Evolutionary conservation across 1,139 yeast genomes (phyloP), one percentile per base, ranked within the genome.

Genomic region (Kluyveromyces sp.): DNA sequence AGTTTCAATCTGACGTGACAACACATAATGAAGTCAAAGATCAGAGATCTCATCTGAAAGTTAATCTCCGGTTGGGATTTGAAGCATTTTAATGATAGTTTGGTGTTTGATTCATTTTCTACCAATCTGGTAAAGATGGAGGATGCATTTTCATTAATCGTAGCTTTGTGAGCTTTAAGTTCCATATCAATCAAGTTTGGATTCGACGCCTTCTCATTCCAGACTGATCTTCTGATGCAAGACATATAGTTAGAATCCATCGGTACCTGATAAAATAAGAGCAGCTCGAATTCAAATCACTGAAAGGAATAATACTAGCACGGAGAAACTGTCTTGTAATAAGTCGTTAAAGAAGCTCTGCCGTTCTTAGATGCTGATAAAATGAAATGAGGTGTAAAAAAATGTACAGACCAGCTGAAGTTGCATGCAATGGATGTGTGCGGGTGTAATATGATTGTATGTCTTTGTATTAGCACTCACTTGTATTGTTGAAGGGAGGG

Each of bases 1-100:
- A 92, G 71, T 49, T 76, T 80, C 55, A 89, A 75, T 42, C 88
- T 78, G 9, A 80, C 69, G 60, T 92, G 97, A 51, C 92, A 78
- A 62, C 89, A 95, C 57, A 88, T 73, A 39, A 92, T 67, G 60
- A 88, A 92, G 61, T 89, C 51, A 49, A 42, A 36, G 50, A 52
- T 42, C 29, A 53, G 45, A 33, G 48, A 36, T 40, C 54, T 47
- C 60, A 57, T 55, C 42, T 53, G 51, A 16, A 43, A 36, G 40
- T 48, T 53, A 35, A 56, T 54, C 33, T 49, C 49, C 16, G 60
- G 60, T 47, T 56, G 60, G 12, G 56, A 48, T 33, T 49, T 42
- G 36, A 56, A 56, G 36, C 49, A 49, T 11, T 48, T 32, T 39
- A 52, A 42, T 30, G 52, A 46, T 8, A 49, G 46, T 25, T 44